Evolutionary conservation across 2,329 filamentous ascomycete genomes (phyloP).

Genomic region (Ambrosiella beaveri): DNA sequence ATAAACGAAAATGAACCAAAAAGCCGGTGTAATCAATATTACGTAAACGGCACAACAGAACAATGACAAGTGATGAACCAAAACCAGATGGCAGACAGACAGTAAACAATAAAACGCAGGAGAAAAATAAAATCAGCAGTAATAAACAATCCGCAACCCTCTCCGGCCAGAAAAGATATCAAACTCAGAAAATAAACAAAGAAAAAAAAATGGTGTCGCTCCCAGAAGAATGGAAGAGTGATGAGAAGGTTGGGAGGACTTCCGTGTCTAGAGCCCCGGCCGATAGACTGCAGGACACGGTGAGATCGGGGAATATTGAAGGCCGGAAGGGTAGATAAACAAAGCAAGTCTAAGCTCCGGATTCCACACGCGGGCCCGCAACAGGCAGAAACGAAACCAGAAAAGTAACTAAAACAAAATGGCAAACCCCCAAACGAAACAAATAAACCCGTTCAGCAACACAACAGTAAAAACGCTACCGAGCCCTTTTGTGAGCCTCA

Average conservation of each 20-base stretch:
- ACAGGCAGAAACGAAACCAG: neutral
- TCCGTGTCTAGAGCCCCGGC: neutral
- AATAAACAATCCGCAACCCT: neutral
- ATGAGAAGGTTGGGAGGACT: neutral
- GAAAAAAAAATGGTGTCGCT: neutral
- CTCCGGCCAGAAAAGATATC: neutral
- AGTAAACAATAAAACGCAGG: neutral
- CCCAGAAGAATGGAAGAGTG: neutral
- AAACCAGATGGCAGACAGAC: constrained; percentile 1
- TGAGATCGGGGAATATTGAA: neutral
- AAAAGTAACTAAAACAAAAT: neutral
- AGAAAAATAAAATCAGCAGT: neutral
- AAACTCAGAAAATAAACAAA: neutral
- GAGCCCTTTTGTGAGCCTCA: neutral
- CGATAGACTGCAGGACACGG: neutral
- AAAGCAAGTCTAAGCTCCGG: neutral
- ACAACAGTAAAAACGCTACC: neutral
- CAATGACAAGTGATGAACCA: constrained; percentile 4
- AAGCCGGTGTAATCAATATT: constrained; percentile 5
- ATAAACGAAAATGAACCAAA: neutral
- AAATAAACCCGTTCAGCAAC: neutral
- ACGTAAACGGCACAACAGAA: constrained; percentile 5
- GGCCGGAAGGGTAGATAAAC: neutral
- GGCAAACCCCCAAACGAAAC: neutral
- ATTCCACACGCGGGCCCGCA: neutral